Percentiles rank a stretch among this genome's conserved stretches.
Conservation (phyloP, 495 filamentous ascomycete species). For the Bombardia bombarda region DNA sequence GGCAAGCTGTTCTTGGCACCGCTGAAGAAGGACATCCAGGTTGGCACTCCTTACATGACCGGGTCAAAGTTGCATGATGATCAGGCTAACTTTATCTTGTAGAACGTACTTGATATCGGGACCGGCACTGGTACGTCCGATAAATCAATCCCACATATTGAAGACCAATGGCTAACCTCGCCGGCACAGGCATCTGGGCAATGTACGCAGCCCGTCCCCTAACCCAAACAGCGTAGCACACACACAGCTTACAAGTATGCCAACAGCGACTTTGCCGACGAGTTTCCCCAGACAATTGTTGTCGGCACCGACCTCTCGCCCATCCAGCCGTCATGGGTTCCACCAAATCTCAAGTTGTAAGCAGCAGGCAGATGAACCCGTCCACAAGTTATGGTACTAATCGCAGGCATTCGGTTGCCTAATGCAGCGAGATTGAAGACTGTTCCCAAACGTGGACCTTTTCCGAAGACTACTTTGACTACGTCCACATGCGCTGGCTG, state of each 20-base stretch:
- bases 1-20: conserved; percentile 52
- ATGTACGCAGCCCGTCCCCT: conserved; percentile 19
- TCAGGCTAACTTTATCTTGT: neutral
- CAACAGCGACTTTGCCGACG: conserved; percentile 32
- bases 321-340: conserved; percentile 44
- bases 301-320: conserved; percentile 60
- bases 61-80: too few species aligned
- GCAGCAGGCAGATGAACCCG: too few species aligned
- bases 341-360: conserved; percentile 44
- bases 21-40: conserved; percentile 27
- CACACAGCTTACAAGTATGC: neutral
- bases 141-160: too few species aligned
- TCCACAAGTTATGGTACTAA: too few species aligned
- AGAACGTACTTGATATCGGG: neutral
- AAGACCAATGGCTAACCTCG: conserved; percentile 58
- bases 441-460: conserved; percentile 41
- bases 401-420: too few species aligned
- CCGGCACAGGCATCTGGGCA: conserved; percentile 43
- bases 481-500: conserved; percentile 48
- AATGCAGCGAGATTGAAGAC: conserved; percentile 46
- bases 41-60: neutral
- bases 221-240: too few species aligned
- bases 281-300: conserved; percentile 43
- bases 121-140: conserved; percentile 26
- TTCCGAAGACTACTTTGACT: conserved; percentile 44